Evolutionary conservation across 371 early-diverging fungal genomes (phyloP), one percentile per base, ranked within the genome.

Genomic region (Syncephalastrum contaminatum): DNA sequence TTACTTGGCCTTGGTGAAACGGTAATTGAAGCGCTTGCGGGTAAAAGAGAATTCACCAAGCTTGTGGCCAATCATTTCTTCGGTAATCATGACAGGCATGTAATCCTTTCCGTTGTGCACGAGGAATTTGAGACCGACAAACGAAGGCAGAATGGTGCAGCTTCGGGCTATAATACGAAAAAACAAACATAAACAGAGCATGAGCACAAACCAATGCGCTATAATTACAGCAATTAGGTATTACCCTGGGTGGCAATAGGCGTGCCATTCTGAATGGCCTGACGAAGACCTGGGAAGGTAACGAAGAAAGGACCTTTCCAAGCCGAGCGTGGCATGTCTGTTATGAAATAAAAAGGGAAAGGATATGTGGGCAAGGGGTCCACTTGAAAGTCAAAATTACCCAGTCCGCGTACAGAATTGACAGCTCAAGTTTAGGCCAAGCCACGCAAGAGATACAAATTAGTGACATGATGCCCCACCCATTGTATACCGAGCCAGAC

Each of bases 251-350:
- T 79, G 20, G 80, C 80, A 56, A 79, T 76, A 64, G 72, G 79
- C 50, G 65, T 73, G 43, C 77, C 78, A 22, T 59, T 59, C 53
- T 77, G 65, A 64, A 80, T 70, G 30, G 75, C 75, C 59, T 75
- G 70, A 41, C 69, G 67, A 30, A 80, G 74, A 18, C 87, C 87
- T 39, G 91, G 83, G 60, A 88, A 88, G n/a, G 89, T 85, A 21
- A 89, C 88, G 64, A 94, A 89, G 75, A 86, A 94, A 30, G 94
- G 96, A 59, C 95, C 96, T 81, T 97, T 97, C 98, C 98, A 98
- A 54, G 87, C 88, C 40, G 96, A 84, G 64, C 97, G 91, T 58
- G 85, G 80, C 80, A 84, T 81, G 48, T 59, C 53, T 50, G 36
- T 24, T 50, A 30, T 30, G 36, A 8, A 10, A 30, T 30, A 10